Conservation (phyloP, 2,329 filamentous ascomycete species). For the Ustulina deusta region DNA sequence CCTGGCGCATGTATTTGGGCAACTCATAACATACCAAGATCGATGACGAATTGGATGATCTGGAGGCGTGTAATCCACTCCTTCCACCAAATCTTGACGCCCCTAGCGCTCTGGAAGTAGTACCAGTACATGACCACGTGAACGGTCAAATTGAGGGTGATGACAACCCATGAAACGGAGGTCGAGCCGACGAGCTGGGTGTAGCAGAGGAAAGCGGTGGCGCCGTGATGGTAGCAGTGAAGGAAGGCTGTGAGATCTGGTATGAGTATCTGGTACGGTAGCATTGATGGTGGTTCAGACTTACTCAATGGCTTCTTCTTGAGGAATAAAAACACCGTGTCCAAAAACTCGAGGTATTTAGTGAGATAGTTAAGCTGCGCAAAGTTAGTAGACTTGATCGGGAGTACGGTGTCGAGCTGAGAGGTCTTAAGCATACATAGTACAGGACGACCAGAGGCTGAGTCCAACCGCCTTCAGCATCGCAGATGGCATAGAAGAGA, state of each 20-base stretch:
- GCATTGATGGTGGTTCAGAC: constrained; percentile 43
- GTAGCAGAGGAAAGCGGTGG: constrained; percentile 96
- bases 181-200: constrained; percentile 94
- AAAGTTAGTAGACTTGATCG: constrained; percentile 54
- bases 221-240: constrained; percentile 98
- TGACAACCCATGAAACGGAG: constrained; percentile 93
- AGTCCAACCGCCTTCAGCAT: constrained; percentile 87
- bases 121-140: constrained; percentile 99
- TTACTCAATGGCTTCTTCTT: constrained; percentile 98
- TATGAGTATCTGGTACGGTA: constrained; percentile 17
- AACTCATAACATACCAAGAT: constrained; percentile 77
- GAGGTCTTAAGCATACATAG: constrained; percentile 74
- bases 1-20: not conserved
- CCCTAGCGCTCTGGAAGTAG: constrained; percentile 98
- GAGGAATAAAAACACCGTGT: constrained; percentile 96
- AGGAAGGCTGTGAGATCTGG: constrained; percentile 76
- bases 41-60: constrained; percentile 96
- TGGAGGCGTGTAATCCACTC: constrained; percentile 98
- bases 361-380: constrained; percentile 93
- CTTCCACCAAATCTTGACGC: constrained; percentile 99
- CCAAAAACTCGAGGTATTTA: constrained; percentile 95
- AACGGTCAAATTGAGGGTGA: constrained; percentile 90
- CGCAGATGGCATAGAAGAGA: constrained; percentile 90
- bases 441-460: constrained; percentile 93
- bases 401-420: constrained; percentile 18